Evolutionary conservation across 495 filamentous ascomycete genomes (phyloP).

Genomic region (Tuber borchii): DNA sequence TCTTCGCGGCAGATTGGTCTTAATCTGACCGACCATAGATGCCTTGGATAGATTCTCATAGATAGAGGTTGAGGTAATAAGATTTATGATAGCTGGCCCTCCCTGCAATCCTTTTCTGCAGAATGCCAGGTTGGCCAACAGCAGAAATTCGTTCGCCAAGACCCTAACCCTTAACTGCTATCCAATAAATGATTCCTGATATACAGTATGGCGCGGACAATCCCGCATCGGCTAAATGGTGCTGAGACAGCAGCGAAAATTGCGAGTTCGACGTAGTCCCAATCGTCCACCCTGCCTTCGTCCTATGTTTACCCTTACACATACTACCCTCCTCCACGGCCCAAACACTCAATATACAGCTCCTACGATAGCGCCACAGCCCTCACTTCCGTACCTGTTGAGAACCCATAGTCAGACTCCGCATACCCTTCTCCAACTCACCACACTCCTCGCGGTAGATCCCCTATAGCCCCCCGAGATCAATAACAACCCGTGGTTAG

Average conservation of each 20-base stretch:
- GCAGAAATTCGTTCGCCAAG: not conserved
- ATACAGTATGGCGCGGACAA: not conserved
- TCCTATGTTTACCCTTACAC: not conserved
- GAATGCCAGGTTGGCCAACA: not conserved
- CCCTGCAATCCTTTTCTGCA: slow-evolving; percentile 45
- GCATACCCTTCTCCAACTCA: not conserved
- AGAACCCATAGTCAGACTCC: not conserved
- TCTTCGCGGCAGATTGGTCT: no score
- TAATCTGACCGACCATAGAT: no score
- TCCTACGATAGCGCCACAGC: not conserved
- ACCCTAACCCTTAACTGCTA: not conserved
- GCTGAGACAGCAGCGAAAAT: not conserved
- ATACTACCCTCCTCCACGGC: not conserved
- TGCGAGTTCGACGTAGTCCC: not conserved
- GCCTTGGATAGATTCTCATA: no score
- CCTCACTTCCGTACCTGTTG: not conserved
- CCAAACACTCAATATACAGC: not conserved
- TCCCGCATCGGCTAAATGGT: not conserved
- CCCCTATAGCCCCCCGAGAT: no score
- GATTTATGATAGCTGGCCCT: slow-evolving; percentile 60
- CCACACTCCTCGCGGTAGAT: not conserved
- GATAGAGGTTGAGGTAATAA: no score
- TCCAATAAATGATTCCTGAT: not conserved
- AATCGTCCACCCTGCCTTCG: not conserved
- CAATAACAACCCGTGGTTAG: no score